Evolutionary conservation across 1,284 basidiomycete genomes (phyloP), one percentile per base, ranked within the genome.

Genomic region (Cutaneotrichosporon sp.): DNA sequence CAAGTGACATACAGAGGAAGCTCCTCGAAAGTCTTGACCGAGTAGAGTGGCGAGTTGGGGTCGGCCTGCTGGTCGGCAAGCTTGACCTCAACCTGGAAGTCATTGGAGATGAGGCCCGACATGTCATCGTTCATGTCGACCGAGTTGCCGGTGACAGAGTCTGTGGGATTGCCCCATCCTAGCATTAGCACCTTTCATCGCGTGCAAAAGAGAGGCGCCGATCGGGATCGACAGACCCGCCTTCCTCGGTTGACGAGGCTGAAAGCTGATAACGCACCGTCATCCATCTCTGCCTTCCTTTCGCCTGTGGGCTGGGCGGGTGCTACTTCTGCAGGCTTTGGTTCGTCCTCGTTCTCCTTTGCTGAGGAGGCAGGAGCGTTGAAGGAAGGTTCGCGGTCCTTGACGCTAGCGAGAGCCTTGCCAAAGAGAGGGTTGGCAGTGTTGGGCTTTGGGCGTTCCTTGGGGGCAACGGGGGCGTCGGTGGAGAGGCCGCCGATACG

Each of bases 1-100:
- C 10, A 75, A 6, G 34, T 11, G 9, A 75, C 91, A 74, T 58
- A 96, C 93, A 97, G 81, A 65, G 92, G 92, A 51, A 97, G 86
- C 70, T 96, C 89, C 77, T 99, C 94, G 73, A 99, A 99, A 0
- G 90, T 89, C 82, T 97, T 97, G 55, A 87, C 91, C 65, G 93
- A 97, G 81, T 87, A 97, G 10, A 99, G 82, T 2, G 97, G 97
- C 30, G 95, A 98, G 80, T 97, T 90, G 57, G 93, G 92, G 79
- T 99, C 93, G 36, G 87, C 89, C 83, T 99, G 97, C 79, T 97
- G 92, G 81, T 99, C 96, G 58, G 95, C 95, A 63, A 99, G 86
- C 36, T 95, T 99, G 69, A 99, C 94, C 66, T 79, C 72, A 63
- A 79, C 75, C 59, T 77, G 72, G 69, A 76, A 78, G 47, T 74